These are phyloP conservation scores for Phylloporus sp. DNA, from an alignment of 768 basidiomycete species.

Conservation along the genomic window DNA sequence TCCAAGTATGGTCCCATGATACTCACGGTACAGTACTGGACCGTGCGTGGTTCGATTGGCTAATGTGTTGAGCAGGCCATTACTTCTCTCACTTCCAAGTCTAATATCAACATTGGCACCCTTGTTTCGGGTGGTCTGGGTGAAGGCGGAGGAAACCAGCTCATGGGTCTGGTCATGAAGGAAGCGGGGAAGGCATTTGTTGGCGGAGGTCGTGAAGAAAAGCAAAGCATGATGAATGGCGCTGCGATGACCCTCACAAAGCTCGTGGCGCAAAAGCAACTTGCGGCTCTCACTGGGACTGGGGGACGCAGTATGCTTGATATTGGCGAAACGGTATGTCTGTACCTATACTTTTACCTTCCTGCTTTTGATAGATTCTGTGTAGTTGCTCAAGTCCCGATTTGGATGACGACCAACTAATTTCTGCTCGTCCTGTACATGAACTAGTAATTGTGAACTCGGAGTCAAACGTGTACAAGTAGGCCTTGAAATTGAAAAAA, in stretches of 20 bases:
- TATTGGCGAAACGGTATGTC: constrained; percentile 43
- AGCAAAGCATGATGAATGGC: constrained; percentile 81
- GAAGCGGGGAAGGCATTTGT: constrained; percentile 74
- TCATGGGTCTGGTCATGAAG: constrained; percentile 84
- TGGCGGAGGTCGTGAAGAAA: constrained; percentile 51
- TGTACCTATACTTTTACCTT: not conserved
- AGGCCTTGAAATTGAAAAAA: not conserved
- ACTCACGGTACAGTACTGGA: constrained; percentile 10
- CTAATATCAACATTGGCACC: constrained; percentile 20
- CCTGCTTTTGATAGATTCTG: not conserved
- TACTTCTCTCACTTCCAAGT: constrained; percentile 1
- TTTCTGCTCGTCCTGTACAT: not conserved
- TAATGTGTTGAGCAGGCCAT: constrained; percentile 17
- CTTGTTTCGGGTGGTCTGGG: constrained; percentile 32
- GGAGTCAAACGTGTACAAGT: not conserved
- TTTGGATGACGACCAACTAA: constrained; percentile 6
- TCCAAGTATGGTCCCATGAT: constrained; percentile 21
- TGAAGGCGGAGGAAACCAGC: constrained; percentile 49
- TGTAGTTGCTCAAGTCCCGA: constrained; percentile 14
- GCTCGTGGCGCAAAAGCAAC: constrained; percentile 63
- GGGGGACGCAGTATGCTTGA: constrained; percentile 62
- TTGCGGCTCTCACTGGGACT: constrained; percentile 44
- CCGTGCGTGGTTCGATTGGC: not conserved
- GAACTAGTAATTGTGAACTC: not conserved
- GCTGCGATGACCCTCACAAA: constrained; percentile 87